Conservation (phyloP, 345 rosid species). For the Combretum micranthum region DNA sequence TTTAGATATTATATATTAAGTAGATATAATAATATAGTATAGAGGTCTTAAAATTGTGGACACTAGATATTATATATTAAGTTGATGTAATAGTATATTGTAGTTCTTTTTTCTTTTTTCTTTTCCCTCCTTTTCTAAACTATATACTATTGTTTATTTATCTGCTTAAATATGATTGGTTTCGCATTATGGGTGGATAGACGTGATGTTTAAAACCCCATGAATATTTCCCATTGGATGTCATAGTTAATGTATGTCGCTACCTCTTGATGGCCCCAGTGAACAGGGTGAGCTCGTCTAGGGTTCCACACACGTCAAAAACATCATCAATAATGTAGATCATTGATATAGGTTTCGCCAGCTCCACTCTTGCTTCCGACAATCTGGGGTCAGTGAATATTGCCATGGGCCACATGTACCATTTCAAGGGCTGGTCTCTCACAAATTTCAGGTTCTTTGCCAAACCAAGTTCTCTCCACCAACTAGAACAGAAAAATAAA, state of each 20-base stretch:
- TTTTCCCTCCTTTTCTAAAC: no score
- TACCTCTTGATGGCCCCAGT: conserved; percentile 7
- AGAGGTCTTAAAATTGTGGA: no score
- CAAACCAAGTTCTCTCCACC: conserved; percentile 12
- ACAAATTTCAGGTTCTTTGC: conserved; percentile 8
- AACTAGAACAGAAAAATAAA: background rate
- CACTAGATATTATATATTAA: no score
- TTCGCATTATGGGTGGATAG: no score
- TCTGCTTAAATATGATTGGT: no score
- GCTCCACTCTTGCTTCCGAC: conserved; percentile 8
- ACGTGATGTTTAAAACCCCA: no score
- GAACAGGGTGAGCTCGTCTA: conserved; percentile 8
- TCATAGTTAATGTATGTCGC: background rate
- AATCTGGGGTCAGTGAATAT: conserved; percentile 1
- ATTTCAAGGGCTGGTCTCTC: conserved; percentile 13
- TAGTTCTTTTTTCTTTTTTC: no score
- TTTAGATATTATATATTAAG: no score
- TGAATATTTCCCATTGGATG: no score
- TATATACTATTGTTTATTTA: no score
- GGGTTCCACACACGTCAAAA: conserved; percentile 11
- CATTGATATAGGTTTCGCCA: conserved; percentile 10
- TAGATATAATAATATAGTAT: no score
- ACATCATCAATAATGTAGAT: conserved; percentile 14
- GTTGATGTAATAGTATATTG: no score
- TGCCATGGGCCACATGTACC: conserved; percentile 17